Evolutionary conservation across 768 basidiomycete species (phyloP).

Genomic region (Phylloporus scabripes): DNA sequence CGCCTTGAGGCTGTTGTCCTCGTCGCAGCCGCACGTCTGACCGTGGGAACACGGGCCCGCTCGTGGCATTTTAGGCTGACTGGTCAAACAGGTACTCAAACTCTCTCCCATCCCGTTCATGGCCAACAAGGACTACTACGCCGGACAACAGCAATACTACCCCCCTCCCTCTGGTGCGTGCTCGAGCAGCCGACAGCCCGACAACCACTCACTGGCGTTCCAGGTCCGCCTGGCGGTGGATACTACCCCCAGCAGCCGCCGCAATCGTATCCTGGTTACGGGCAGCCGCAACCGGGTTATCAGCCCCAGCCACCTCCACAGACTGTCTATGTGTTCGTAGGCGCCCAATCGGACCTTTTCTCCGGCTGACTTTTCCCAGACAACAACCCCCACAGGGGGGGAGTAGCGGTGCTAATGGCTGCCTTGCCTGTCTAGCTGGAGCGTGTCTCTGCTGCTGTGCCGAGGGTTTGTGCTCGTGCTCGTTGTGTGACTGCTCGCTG

Average conservation of each 20-base stretch:
- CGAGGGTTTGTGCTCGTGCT: constrained; percentile 36
- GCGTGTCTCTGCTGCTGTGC: constrained; percentile 46
- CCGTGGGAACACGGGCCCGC: constrained; percentile 19
- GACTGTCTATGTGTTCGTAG: constrained; percentile 71
- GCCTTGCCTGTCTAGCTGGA: constrained; percentile 45
- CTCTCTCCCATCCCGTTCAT: constrained; percentile 32
- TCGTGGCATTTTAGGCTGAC: constrained; percentile 23
- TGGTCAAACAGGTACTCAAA: constrained; percentile 7
- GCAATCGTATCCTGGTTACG: constrained; percentile 53
- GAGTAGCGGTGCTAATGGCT: constrained; percentile 28
- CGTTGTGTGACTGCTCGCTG: constrained; percentile 23
- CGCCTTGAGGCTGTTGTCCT: constrained; percentile 15
- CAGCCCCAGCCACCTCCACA: constrained; percentile 72
- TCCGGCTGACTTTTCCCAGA: constrained; percentile 20
- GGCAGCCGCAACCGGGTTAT: constrained; percentile 33
- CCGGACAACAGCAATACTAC: constrained; percentile 48
- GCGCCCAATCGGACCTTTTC: background rate
- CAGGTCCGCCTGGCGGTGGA: constrained; percentile 45
- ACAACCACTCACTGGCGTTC: constrained; percentile 36
- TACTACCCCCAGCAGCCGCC: constrained; percentile 75
- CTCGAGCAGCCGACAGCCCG: background rate
- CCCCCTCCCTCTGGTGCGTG: constrained; percentile 46
- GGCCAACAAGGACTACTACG: constrained; percentile 76
- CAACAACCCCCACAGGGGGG: constrained; percentile 38
- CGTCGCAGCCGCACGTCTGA: background rate